Base-by-base conservation (phyloP, 2,329 filamentous ascomycete genomes). In the Botrytis aclada region DNA sequence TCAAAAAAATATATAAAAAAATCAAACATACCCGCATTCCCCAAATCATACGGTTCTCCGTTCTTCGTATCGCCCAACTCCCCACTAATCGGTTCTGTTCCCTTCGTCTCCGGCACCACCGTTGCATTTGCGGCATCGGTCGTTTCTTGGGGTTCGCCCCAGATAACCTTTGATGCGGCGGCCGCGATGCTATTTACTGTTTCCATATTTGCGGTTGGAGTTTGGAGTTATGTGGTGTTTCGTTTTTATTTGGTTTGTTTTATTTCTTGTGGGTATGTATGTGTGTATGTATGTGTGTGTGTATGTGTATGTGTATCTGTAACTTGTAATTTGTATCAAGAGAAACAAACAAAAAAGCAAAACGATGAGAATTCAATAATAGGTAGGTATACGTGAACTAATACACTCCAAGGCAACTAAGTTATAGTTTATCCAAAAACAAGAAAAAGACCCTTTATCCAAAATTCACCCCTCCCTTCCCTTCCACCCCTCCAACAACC, bases 31-130 rank as follows among this genome's bases (percentile, higher is more conserved):
- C 71, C 65, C 16, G 88, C 86, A 81, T 96, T 96, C 66, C 93
- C 93, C 73, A 89, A 89, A 80, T 96, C 93, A 78, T 90, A 97
- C 0, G 93, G 93, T 81, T 95, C 90, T 20, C 88, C 88, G 61
- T 85, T 86, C 37, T 86, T 86, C 7, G 92, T 91, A 80, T 91
- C 84, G 56, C 93, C 93, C 73, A 86, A 84, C 69, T 88, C 84
- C 34, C 93, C 93, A 32, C 92, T 92, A 62, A 94, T 81, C 29
- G 93, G 93, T 83, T 97, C 93, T 77, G 83, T 82, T 64, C 84
- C 84, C 41, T 72, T 41, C 18, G 58, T 64, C 60, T 71, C 58
- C 2, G 69, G 41, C 5, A 64, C 58, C 1, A 60, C 5, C 3
- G 69, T 64, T 7, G 60, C 60, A 22, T 64, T 72, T 7, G 45